Evolutionary conservation across 2,329 filamentous ascomycete genomes (phyloP).

Genomic region (Penicillium sp.): DNA sequence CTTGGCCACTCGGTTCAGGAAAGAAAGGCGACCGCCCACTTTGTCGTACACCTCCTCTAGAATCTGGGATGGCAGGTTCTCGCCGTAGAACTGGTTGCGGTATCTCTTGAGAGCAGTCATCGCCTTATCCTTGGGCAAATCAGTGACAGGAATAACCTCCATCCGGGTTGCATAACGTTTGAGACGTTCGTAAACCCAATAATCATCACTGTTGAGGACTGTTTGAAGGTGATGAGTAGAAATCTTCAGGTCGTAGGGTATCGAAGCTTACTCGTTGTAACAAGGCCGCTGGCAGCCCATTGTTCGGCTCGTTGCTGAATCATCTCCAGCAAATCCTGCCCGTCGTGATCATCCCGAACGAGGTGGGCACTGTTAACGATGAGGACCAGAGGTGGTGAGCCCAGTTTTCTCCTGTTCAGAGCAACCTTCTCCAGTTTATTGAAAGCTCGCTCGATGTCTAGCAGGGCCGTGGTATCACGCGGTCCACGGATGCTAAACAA

Average conservation of each 20-base stretch:
- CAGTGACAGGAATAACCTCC: slow-evolving; percentile 85
- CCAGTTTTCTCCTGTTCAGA: slow-evolving; percentile 61
- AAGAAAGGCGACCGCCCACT: slow-evolving; percentile 86
- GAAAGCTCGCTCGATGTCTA: slow-evolving; percentile 94
- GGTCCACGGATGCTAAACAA: slow-evolving; percentile 95
- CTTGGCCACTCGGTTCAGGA: slow-evolving; percentile 88
- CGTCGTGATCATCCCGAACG: slow-evolving; percentile 87
- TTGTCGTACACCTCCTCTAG: slow-evolving; percentile 81
- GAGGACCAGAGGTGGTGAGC: slow-evolving; percentile 76
- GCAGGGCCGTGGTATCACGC: slow-evolving; percentile 83
- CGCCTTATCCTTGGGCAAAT: slow-evolving; percentile 78
- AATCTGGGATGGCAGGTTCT: slow-evolving; percentile 56
- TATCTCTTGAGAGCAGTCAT: slow-evolving; percentile 78
- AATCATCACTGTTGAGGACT: slow-evolving; percentile 96
- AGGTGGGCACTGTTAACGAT: slow-evolving; percentile 95
- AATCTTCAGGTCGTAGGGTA: neutral
- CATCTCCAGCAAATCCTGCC: slow-evolving; percentile 89
- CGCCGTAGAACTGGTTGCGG: slow-evolving; percentile 74
- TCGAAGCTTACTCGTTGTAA: slow-evolving; percentile 64
- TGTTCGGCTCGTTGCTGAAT: slow-evolving; percentile 94
- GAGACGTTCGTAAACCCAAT: slow-evolving; percentile 95
- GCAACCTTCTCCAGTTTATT: slow-evolving; percentile 99
- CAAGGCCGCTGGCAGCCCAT: slow-evolving; percentile 90
- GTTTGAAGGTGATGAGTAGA: slow-evolving; percentile 36
- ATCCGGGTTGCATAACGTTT: slow-evolving; percentile 92